Base-by-base conservation (phyloP, 1,284 basidiomycete genomes). In the Ceratobasidium sp. region DNA sequence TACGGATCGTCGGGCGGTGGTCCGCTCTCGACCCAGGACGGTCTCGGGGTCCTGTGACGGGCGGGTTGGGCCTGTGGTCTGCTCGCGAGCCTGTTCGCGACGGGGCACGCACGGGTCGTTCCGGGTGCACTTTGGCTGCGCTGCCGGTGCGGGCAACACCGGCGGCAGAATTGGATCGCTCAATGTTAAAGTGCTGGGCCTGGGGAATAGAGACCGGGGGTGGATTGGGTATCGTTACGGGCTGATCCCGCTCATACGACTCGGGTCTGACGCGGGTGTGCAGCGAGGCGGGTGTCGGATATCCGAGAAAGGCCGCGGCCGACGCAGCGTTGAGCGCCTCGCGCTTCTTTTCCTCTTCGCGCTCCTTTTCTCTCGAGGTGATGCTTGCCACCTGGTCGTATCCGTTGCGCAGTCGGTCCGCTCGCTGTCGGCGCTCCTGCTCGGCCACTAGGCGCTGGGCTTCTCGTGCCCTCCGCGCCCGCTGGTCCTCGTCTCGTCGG, bases 31-130 rank as follows among this genome's bases (percentile, higher is more conserved):
- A 64, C 1, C 60, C 49, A 1, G 60, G 49, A 29, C 60, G 60
- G 38, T 8, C 10, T 8, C 38, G 38, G 17, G 38, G 38, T 8
- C 17, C 38, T 17, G 38, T 8, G 20, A 52, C 27, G 20, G 49
- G 49, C 15, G 7, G 38, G 15, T n/a, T 17, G 27, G 20, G 27
- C 22, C 52, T 43, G 40, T 43, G 13, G 13, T 64, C 60, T 3
- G 60, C 62, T 68, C 68, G 68, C 69, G 70, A 65, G 65, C 70
- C 73, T 70, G 55, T 35, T 5, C 56, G 34, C 22, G 52, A 45
- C 31, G 57, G 57, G 8, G 35, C 68, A 2, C 50, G 34, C 25
- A 38, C 31, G 35, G 20, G 38, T 35, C 6, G 50, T 67, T n/a
- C 50, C 50, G 2, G 35, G 29, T 67, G 62, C 2, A 54, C 38